Percentiles rank a stretch among this genome's conserved stretches.
Evolutionary conservation across 805 yeast genomes (phyloP).

Genomic region (Wickerhamomyces sydowiorum): DNA sequence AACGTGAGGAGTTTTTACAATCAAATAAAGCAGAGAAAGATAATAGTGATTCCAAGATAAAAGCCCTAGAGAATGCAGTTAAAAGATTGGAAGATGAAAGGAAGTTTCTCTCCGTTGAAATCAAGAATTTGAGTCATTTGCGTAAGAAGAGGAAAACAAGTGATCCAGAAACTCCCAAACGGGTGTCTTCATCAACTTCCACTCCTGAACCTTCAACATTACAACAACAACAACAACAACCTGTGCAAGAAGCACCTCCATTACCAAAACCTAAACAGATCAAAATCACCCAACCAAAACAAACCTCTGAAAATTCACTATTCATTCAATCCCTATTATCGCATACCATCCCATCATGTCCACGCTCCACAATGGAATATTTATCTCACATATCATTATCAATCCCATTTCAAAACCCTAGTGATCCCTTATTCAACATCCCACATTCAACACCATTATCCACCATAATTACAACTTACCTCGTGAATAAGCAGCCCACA

Average conservation of each 20-base stretch:
- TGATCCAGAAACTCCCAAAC: neutral
- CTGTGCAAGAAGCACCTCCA: conserved; percentile 1
- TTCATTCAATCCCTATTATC: conserved; percentile 30
- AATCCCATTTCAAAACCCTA: conserved; percentile 16
- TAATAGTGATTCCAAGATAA: conserved; percentile 26
- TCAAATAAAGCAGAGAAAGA: neutral
- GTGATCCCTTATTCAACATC: conserved; percentile 10
- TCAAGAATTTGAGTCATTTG: conserved; percentile 24
- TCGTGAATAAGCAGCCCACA: neutral
- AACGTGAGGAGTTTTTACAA: conserved; percentile 23
- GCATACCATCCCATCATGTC: conserved; percentile 32
- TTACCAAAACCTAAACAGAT: neutral
- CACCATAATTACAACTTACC: conserved; percentile 22
- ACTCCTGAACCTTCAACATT: conserved; percentile 8
- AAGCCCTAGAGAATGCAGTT: conserved; percentile 34
- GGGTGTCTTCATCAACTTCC: neutral
- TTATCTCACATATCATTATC: conserved; percentile 27
- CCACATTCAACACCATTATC: conserved; percentile 30
- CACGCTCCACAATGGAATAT: conserved; percentile 26
- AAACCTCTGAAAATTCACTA: conserved; percentile 28
- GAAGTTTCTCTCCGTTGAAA: conserved; percentile 46
- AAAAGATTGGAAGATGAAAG: conserved; percentile 47
- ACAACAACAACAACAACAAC: conserved; percentile 5
- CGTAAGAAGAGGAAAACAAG: conserved; percentile 13
- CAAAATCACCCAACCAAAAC: neutral